Percentiles rank a stretch among this genome's conserved stretches.
Conservation (phyloP, 2,329 filamentous ascomycete genomes). For the Xylaria sp. region DNA sequence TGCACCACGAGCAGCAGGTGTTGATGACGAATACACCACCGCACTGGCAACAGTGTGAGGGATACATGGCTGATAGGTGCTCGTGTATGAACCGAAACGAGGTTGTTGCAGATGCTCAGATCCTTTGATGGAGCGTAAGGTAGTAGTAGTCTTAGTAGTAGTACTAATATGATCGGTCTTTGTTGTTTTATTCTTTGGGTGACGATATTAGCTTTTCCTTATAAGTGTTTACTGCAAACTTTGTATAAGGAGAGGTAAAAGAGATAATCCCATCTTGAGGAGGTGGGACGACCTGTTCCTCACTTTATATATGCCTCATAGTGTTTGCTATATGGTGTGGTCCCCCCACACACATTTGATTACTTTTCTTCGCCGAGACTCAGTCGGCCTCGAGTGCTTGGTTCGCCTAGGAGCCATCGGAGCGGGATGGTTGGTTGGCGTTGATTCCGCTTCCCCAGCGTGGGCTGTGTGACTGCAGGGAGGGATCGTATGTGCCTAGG, state of each 20-base stretch:
- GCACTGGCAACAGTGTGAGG: slow-evolving; percentile 49
- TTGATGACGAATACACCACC: slow-evolving; percentile 49
- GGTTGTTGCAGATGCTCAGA: neutral
- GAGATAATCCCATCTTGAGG: neutral
- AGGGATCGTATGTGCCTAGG: slow-evolving; percentile 11
- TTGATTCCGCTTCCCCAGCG: slow-evolving; percentile 19
- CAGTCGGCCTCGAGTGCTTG: slow-evolving; percentile 30
- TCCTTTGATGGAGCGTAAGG: neutral
- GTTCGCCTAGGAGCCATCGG: slow-evolving; percentile 14
- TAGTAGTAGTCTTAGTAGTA: neutral
- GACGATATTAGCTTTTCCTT: neutral
- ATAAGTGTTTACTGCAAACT: neutral
- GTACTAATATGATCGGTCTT: neutral
- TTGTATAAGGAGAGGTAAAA: neutral
- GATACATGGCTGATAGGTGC: slow-evolving; percentile 41
- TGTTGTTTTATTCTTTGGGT: slow-evolving; percentile 1
- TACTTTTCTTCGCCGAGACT: slow-evolving; percentile 26
- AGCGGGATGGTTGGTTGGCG: slow-evolving; percentile 28
- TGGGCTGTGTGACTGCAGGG: slow-evolving; percentile 22
- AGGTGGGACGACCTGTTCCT: slow-evolving; percentile 13
- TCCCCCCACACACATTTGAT: slow-evolving; percentile 31
- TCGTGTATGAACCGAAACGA: neutral
- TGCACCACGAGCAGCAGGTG: slow-evolving; percentile 48
- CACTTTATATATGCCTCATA: slow-evolving; percentile 33
- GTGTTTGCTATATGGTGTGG: slow-evolving; percentile 15